phyloP scores from a whole-genome alignment of 768 basidiomycete genomes.

The Plicaturopsis crispa region DNA sequence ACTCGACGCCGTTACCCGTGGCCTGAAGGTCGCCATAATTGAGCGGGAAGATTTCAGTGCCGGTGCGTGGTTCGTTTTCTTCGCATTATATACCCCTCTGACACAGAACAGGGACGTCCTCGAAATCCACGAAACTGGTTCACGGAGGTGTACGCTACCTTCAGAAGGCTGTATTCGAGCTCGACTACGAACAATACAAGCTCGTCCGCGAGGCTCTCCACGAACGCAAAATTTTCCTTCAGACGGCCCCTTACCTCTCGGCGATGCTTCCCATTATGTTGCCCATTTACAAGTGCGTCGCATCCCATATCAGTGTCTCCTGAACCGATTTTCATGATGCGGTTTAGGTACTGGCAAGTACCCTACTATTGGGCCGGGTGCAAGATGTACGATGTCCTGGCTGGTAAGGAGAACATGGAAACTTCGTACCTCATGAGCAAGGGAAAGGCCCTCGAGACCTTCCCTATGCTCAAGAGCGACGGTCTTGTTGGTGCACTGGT shows the following conservation, averaged over 20 bases:
- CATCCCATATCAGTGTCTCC: background rate
- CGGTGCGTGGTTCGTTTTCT: constrained; percentile 36
- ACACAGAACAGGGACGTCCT: constrained; percentile 70
- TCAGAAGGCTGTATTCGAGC: constrained; percentile 91
- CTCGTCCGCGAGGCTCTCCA: constrained; percentile 93
- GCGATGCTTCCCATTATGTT: constrained; percentile 95
- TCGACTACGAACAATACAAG: constrained; percentile 96
- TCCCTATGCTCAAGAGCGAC: constrained; percentile 92
- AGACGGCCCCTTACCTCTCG: constrained; percentile 91
- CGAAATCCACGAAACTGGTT: constrained; percentile 96
- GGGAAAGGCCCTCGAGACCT: constrained; percentile 87
- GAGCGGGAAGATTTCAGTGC: constrained; percentile 90
- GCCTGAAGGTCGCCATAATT: constrained; percentile 87
- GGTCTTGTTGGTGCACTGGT: constrained; percentile 93
- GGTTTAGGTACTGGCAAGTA: constrained; percentile 95
- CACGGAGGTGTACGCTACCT: constrained; percentile 97
- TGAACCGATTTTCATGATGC: constrained; percentile 5
- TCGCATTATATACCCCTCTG: background rate
- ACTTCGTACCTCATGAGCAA: constrained; percentile 92
- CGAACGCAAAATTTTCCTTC: constrained; percentile 88
- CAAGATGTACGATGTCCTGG: constrained; percentile 93
- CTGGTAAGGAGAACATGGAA: constrained; percentile 97
- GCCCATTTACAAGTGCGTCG: constrained; percentile 81
- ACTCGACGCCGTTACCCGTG: constrained; percentile 87
- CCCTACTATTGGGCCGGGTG: constrained; percentile 95